These are phyloP conservation scores for Leucogyrophana mollusca DNA, from an alignment of 768 basidiomycete species.

Conservation along the genomic window DNA sequence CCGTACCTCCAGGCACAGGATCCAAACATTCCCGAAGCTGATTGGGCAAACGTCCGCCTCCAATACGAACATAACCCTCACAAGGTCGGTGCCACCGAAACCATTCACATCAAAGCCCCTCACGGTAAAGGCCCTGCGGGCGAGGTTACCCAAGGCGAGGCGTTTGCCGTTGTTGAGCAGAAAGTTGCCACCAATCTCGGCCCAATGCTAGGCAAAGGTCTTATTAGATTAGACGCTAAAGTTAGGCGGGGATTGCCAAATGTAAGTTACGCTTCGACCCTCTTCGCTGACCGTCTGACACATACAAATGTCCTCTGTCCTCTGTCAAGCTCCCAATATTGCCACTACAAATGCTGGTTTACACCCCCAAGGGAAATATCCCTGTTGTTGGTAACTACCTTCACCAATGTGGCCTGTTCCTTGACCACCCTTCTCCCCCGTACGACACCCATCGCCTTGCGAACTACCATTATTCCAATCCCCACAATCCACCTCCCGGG, in stretches of 20 bases:
- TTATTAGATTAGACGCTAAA: constrained; percentile 79
- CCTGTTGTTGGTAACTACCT: constrained; percentile 77
- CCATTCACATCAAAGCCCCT: constrained; percentile 76
- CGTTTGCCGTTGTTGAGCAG: constrained; percentile 84
- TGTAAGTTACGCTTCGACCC: constrained; percentile 42
- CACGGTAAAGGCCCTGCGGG: constrained; percentile 48
- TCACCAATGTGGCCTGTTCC: constrained; percentile 60
- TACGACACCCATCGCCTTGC: constrained; percentile 60
- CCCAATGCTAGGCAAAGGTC: constrained; percentile 81
- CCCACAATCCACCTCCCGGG: constrained; percentile 80
- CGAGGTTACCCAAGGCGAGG: constrained; percentile 57
- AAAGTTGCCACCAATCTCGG: constrained; percentile 78
- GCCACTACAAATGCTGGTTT: constrained; percentile 82
- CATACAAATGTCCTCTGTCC: constrained; percentile 14
- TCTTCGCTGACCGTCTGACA: constrained; percentile 10
- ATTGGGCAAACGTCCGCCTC: constrained; percentile 70
- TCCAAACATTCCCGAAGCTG: constrained; percentile 39
- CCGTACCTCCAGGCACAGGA: constrained; percentile 57
- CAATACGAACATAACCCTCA: constrained; percentile 67
- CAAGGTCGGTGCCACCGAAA: constrained; percentile 57
- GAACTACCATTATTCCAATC: constrained; percentile 80
- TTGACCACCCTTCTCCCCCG: constrained; percentile 77
- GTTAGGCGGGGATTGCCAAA: constrained; percentile 61
- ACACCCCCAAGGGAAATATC: constrained; percentile 93
- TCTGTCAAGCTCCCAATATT: constrained; percentile 70